Evolutionary conservation across 2,329 filamentous ascomycete species (phyloP).

Genomic region (Orbilia brochopaga): DNA sequence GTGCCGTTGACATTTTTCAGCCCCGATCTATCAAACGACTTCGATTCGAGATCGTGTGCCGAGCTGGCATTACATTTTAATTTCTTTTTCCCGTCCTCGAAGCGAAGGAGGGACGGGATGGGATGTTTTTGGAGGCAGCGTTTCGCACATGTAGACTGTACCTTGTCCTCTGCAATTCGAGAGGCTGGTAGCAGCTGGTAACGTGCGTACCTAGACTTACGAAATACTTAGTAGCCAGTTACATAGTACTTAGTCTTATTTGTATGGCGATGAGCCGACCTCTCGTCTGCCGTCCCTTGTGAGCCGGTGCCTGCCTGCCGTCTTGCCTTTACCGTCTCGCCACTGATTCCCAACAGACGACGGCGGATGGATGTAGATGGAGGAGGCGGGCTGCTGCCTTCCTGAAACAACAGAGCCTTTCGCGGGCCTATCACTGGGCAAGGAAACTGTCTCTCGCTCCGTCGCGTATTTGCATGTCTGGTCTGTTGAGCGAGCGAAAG

Average conservation of each 20-base stretch:
- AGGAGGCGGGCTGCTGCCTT: conserved; percentile 2
- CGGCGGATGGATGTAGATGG: no score
- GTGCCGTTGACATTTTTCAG: conserved; percentile 2
- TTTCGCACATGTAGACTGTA: no score
- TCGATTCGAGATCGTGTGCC: not conserved
- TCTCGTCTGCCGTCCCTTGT: no score
- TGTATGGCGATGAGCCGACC: no score
- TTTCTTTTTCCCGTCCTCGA: not conserved
- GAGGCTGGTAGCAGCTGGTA: conserved; percentile 17
- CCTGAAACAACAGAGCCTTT: conserved; percentile 30
- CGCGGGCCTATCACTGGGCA: conserved; percentile 23
- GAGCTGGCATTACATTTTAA: not conserved
- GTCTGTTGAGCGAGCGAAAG: not conserved
- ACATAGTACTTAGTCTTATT: no score
- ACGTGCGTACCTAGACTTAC: no score
- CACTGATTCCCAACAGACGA: no score
- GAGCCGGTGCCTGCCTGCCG: no score
- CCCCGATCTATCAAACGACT: not conserved
- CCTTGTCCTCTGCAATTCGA: not conserved
- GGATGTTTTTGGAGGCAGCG: not conserved
- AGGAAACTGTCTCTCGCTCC: conserved; percentile 21
- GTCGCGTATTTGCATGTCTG: conserved; percentile 17
- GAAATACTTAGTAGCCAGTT: no score
- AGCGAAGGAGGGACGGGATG: not conserved
- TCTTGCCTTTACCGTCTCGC: no score